These are phyloP conservation scores for Tanacetum coccineum DNA, from an alignment of 129 eudicot species.

Conservation along the genomic window DNA sequence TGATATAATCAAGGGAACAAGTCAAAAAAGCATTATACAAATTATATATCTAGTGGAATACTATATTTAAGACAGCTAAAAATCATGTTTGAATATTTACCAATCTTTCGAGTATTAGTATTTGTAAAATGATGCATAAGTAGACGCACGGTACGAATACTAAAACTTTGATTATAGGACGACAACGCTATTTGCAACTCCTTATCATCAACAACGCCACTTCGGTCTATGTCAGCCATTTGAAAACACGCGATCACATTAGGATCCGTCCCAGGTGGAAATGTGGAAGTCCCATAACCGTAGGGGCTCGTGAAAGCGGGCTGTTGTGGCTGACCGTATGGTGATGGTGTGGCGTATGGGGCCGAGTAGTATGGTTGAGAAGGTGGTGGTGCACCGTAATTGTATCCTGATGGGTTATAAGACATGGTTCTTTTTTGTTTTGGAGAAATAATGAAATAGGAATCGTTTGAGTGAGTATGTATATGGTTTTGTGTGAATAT, in stretches of 20 bases:
- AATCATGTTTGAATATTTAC: slow-evolving; percentile 20
- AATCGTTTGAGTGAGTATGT: too few relatives aligned
- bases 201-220: slow-evolving; percentile 80
- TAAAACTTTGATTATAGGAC: slow-evolving; percentile 58
- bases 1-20: slow-evolving; percentile 13
- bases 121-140: slow-evolving; percentile 77
- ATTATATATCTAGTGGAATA: not conserved
- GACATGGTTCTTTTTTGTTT: slow-evolving; percentile 27
- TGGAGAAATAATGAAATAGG: not conserved
- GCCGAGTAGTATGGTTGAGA: slow-evolving; percentile 15
- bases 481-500: too few relatives aligned
- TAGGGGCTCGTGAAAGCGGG: slow-evolving; percentile 21
- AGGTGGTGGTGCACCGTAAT: slow-evolving; percentile 36
- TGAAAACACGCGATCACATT: slow-evolving; percentile 62
- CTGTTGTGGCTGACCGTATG: not conserved
- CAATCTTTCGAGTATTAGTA: slow-evolving; percentile 48
- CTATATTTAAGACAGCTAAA: not conserved
- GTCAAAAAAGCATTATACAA: not conserved
- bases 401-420: slow-evolving; percentile 26
- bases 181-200: slow-evolving; percentile 70
- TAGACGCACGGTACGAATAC: slow-evolving; percentile 70
- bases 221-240: slow-evolving; percentile 63
- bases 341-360: slow-evolving; percentile 27
- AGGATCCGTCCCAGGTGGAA: slow-evolving; percentile 87
- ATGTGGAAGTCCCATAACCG: slow-evolving; percentile 50